Conservation (phyloP, 139 green algal genomes). For the Tetradesmus lagerheimii region DNA sequence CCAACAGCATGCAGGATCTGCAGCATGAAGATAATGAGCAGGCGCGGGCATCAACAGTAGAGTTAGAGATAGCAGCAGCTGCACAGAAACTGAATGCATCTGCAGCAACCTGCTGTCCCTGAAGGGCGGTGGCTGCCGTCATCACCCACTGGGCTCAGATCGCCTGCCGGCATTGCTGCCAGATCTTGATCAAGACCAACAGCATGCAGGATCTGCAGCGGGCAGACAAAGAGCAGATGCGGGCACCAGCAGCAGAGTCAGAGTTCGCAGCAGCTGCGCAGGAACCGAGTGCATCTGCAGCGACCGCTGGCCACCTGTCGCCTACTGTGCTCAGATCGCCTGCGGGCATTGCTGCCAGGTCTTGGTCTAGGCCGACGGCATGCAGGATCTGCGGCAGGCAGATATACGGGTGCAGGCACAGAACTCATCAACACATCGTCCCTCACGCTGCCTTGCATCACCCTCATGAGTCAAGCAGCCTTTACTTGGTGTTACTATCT, state of each 20-base stretch:
- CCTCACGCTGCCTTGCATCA: slow-evolving; percentile 48
- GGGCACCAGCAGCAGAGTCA: background rate
- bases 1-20: slow-evolving; percentile 73
- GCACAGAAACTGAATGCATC: background rate
- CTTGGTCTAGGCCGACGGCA: slow-evolving; percentile 69
- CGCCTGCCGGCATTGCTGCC: background rate
- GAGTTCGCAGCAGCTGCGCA: background rate
- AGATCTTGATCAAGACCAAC: background rate
- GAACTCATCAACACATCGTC: slow-evolving; percentile 75
- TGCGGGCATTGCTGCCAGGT: slow-evolving; percentile 65
- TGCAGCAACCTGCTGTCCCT: too few species aligned
- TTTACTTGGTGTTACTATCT: too few species aligned
- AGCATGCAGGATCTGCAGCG: background rate
- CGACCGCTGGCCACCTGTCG: too few species aligned
- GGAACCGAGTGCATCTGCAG: background rate
- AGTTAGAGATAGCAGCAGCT: too few species aligned
- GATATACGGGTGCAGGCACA: too few species aligned
- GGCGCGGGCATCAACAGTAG: background rate
- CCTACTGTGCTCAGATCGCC: slow-evolving; percentile 68
- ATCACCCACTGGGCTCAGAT: slow-evolving; percentile 61
- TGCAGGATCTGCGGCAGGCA: slow-evolving; percentile 71
- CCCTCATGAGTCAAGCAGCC: too few species aligned
- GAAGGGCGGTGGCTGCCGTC: too few species aligned
- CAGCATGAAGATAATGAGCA: background rate
- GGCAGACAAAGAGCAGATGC: background rate